Evolutionary conservation across 805 yeast species (phyloP), one percentile per base, ranked within the genome.

Genomic region (Hagleromyces aurorensis): DNA sequence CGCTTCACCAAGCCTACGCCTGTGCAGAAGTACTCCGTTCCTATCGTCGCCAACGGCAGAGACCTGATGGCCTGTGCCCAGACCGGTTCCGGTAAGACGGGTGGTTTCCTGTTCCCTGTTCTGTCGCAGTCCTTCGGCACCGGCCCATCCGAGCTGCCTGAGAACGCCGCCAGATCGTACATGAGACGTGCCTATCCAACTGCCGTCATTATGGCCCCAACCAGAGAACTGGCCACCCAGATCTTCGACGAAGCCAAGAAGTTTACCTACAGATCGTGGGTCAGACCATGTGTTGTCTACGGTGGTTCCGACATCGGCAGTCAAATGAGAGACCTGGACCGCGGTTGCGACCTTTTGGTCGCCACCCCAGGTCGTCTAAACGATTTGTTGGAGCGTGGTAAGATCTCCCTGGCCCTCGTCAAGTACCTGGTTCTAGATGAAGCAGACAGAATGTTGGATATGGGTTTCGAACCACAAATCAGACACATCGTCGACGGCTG

Each of bases 401-500:
- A 76, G 52, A 83, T 91, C 48, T 86, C 96, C 25, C 71, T 91
- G 55, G 70, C 75, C 44, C 85, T 83, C 64, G 85, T 89, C 64
- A 85, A 82, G 62, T 91, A 84, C 64, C 74, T 91, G 60, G 96
- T 91, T 30, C 72, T 91, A 47, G 98, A 89, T 65, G 98, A 89
- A 72, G 98, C 98, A 56, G 98, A 91, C 67, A 84, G 98, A 71
- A 91, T 91, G 98, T 78, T 91, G 67, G 98, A 91, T 76, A 91
- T 91, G 97, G 98, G 98, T 74, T 91, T 91, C 69, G 98, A 91
- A 70, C 96, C 96, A 44, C 98, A 91, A 72, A 91, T 91, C 59
- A 84, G 98, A 75, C 82, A 86, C 61, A 89, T 91, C 55, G 98
- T 91, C 40, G 93, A 89, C 64, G 94, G 82, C 46, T 87, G 93